Evolutionary conservation across 768 basidiomycete species (phyloP).

Genomic region (Pulveroboletus sp.): DNA sequence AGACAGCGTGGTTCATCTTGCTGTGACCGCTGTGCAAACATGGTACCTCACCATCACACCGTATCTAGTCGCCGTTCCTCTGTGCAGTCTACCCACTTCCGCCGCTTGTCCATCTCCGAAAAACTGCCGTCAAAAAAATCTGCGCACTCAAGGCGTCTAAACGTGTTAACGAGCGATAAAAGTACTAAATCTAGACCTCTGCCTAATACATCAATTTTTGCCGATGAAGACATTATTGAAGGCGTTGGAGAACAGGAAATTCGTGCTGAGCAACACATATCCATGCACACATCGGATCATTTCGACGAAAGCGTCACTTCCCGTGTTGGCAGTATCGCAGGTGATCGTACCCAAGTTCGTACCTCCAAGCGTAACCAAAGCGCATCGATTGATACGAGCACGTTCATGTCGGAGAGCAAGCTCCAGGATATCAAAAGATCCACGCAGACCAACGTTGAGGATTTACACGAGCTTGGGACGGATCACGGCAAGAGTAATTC

Average conservation of each 20-base stretch:
- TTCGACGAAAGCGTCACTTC: constrained; percentile 14
- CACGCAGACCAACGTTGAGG: constrained; percentile 28
- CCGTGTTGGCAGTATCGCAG: constrained; percentile 1
- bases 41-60: constrained; percentile 31
- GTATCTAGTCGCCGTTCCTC: constrained; percentile 26
- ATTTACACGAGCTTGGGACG: constrained; percentile 20
- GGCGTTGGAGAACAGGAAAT: constrained; percentile 10
- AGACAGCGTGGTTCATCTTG: constrained; percentile 29
- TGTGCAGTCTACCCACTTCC: constrained; percentile 21
- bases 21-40: constrained; percentile 32
- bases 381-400: constrained; percentile 15
- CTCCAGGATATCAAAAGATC: constrained; percentile 24
- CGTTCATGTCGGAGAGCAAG: constrained; percentile 11
- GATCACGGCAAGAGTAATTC: constrained; percentile 17
- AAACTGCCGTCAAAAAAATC: constrained; percentile 9
- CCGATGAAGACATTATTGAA: constrained; percentile 10
- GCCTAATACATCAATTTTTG: constrained; percentile 7
- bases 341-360: constrained; percentile 14
- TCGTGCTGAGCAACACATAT: constrained; percentile 16
- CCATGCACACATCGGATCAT: constrained; percentile 8
- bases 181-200: constrained; percentile 3
- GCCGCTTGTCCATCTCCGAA: constrained; percentile 24
- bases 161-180: constrained; percentile 5
- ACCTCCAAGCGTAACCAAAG: constrained; percentile 10
- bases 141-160: constrained; percentile 19